Conservation (phyloP, 176 grass and related monocot genomes). For the Eleusine indica region DNA sequence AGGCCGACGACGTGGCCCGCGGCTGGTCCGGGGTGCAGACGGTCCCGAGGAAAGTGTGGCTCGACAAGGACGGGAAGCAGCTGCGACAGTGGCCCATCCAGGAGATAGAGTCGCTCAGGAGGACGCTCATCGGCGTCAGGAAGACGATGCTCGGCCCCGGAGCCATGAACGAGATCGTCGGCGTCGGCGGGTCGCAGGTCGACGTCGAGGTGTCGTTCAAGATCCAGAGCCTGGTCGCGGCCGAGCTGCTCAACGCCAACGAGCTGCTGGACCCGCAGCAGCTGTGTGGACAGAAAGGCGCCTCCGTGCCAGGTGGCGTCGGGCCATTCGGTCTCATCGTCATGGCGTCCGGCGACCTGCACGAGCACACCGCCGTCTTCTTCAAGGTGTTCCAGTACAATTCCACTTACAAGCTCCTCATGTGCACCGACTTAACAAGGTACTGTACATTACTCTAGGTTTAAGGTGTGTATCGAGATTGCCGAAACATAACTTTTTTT, state of each 20-base stretch:
- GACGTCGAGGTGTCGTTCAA: constrained; percentile 68
- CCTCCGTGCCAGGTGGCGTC: constrained; percentile 57
- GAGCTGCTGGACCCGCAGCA: constrained; percentile 58
- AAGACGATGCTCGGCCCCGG: constrained; percentile 42
- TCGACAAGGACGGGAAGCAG: constrained; percentile 66
- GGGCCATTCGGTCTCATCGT: constrained; percentile 82
- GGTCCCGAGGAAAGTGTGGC: constrained; percentile 68
- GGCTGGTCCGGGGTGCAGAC: constrained; percentile 83
- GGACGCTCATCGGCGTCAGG: constrained; percentile 41
- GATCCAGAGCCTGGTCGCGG: constrained; percentile 48
- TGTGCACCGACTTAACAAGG: constrained; percentile 67
- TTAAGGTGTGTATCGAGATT: neutral
- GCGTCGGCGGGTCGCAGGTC: constrained; percentile 50
- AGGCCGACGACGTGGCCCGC: constrained; percentile 42
- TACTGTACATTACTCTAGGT: neutral
- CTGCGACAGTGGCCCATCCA: constrained; percentile 76
- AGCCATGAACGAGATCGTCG: constrained; percentile 58
- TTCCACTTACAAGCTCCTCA: constrained; percentile 47
- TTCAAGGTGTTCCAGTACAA: constrained; percentile 66
- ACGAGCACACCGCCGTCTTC: constrained; percentile 72
- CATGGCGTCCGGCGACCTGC: constrained; percentile 55
- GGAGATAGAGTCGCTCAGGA: constrained; percentile 75
- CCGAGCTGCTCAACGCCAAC: constrained; percentile 46
- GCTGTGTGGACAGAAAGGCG: constrained; percentile 56
- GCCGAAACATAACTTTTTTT: neutral